A percentile compares a stretch with the other conserved stretches of the same genome.
Conservation (phyloP, 768 basidiomycete species). For the Psilocybe subaeruginosa region DNA sequence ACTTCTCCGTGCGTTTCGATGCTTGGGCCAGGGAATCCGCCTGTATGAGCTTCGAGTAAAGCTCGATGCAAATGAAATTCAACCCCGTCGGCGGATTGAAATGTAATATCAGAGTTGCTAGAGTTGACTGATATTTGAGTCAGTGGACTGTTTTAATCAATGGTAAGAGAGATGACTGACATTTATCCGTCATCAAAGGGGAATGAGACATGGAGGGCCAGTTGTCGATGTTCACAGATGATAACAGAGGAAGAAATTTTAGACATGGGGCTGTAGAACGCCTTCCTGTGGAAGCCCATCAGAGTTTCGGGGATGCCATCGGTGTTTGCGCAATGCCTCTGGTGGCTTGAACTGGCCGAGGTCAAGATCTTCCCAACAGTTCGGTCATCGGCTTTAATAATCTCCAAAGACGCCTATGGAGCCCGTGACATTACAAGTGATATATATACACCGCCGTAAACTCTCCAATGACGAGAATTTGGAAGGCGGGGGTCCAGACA, state of each 20-base stretch:
- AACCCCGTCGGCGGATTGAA: not conserved
- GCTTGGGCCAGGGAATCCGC: conserved; percentile 14
- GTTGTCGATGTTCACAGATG: not conserved
- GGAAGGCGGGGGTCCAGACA: too few species aligned
- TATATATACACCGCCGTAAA: too few species aligned
- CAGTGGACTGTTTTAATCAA: not conserved
- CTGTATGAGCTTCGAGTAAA: conserved; percentile 3
- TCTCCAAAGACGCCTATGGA: not conserved
- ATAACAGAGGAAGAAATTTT: not conserved
- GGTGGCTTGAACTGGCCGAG: not conserved
- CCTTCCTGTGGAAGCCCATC: not conserved
- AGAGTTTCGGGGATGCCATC: not conserved
- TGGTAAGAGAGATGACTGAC: not conserved
- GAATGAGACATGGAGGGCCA: not conserved
- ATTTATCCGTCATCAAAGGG: not conserved
- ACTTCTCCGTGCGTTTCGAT: conserved; percentile 13
- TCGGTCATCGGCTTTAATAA: not conserved
- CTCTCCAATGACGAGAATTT: too few species aligned
- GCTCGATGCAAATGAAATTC: conserved; percentile 8
- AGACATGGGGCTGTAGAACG: too few species aligned
- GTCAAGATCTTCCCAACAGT: not conserved
- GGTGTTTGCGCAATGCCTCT: not conserved
- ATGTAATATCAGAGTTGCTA: not conserved
- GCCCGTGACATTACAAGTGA: not conserved
- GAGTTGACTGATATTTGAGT: not conserved